phyloP scores from a whole-genome alignment of 1,139 yeast species.

The Kluyveromyces sp. region DNA sequence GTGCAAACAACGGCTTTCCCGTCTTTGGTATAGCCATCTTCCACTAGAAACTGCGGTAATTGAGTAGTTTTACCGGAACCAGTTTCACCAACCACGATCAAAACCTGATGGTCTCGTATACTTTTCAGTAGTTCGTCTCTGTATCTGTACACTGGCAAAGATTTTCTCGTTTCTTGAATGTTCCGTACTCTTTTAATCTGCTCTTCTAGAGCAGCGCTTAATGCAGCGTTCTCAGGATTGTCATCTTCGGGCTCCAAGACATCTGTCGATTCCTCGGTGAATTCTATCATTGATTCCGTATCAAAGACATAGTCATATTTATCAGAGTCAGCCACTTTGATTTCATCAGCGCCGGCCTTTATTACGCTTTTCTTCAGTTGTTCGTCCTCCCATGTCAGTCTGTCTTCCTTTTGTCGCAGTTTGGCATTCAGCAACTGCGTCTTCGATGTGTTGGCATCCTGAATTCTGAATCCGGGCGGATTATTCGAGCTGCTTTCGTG shows the following conservation, averaged over 20 bases:
- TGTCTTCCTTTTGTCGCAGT: neutral
- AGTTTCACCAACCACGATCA: slow-evolving; percentile 92
- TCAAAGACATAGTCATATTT: slow-evolving; percentile 82
- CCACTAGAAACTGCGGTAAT: slow-evolving; percentile 77
- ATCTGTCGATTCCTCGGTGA: slow-evolving; percentile 43
- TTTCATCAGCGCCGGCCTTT: slow-evolving; percentile 36
- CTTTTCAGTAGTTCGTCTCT: slow-evolving; percentile 51
- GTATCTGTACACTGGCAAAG: slow-evolving; percentile 59
- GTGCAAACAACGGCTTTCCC: slow-evolving; percentile 60
- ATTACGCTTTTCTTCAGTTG: slow-evolving; percentile 28
- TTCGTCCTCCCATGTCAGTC: slow-evolving; percentile 26
- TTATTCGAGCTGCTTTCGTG: slow-evolving; percentile 29
- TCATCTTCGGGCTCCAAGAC: slow-evolving; percentile 12
- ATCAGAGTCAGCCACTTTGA: slow-evolving; percentile 41
- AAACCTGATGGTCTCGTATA: slow-evolving; percentile 58
- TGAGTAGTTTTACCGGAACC: slow-evolving; percentile 98
- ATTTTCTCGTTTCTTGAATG: slow-evolving; percentile 34
- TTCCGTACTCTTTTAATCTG: slow-evolving; percentile 39
- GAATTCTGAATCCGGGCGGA: slow-evolving; percentile 42
- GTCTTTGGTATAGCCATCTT: slow-evolving; percentile 61
- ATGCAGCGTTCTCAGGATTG: slow-evolving; percentile 10
- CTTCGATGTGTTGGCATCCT: slow-evolving; percentile 39
- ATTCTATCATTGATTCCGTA: slow-evolving; percentile 64
- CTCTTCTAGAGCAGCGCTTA: slow-evolving; percentile 34
- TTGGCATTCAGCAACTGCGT: slow-evolving; percentile 1